These are phyloP conservation scores for Persicaria maculosa DNA, from an alignment of 148 eudicot species.

Conservation along the genomic window DNA sequence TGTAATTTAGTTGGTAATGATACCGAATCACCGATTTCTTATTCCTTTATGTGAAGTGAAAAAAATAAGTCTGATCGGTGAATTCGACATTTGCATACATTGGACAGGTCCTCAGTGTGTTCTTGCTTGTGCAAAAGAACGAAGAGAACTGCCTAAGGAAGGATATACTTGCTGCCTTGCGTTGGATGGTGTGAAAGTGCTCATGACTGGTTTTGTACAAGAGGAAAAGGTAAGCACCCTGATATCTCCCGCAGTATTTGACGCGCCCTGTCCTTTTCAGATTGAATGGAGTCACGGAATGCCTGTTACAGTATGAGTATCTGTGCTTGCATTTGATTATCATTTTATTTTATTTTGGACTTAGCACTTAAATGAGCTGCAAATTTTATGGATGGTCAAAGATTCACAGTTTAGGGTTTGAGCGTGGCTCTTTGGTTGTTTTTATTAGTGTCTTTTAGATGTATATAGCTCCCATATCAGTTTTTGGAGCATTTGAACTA, in stretches of 20 bases:
- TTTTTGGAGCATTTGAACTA: too few relatives aligned
- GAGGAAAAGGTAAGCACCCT: slow-evolving; percentile 61
- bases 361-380: background rate
- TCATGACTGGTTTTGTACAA: slow-evolving; percentile 72
- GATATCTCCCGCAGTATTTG: background rate
- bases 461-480: too few relatives aligned
- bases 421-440: background rate
- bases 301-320: background rate
- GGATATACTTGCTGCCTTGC: slow-evolving; percentile 94
- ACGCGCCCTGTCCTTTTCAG: background rate
- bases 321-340: background rate
- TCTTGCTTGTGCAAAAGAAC: slow-evolving; percentile 89
- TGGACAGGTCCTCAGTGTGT: slow-evolving; percentile 90
- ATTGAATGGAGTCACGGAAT: background rate
- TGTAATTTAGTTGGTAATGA: slow-evolving; percentile 76
- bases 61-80: background rate
- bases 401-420: background rate
- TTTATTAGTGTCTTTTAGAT: too few relatives aligned
- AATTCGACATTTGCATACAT: background rate
- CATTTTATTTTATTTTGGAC: background rate
- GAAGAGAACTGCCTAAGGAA: slow-evolving; percentile 61
- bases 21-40: slow-evolving; percentile 1
- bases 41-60: background rate
- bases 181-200: slow-evolving; percentile 89
- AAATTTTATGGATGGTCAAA: background rate